phyloP scores from a whole-genome alignment of 148 eudicot species.

The Chenopodium suecicum region DNA sequence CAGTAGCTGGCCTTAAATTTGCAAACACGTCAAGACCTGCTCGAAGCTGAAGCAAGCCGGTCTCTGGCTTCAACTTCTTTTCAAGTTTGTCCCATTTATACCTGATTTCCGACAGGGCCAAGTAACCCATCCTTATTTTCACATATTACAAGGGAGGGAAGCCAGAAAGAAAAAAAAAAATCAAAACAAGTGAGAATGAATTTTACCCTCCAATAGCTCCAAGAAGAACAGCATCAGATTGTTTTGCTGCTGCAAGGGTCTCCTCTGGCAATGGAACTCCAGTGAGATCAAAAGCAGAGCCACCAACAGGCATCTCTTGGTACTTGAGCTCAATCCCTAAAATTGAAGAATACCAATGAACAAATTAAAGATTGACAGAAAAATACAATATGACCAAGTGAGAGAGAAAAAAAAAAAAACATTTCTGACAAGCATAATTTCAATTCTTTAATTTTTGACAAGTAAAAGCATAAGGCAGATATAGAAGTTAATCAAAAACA shows the following conservation, averaged over 20 bases:
- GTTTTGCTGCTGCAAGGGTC: slow-evolving; percentile 69
- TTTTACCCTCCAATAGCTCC: slow-evolving; percentile 94
- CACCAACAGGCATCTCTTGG: slow-evolving; percentile 89
- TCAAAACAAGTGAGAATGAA: background rate
- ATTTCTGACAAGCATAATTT: background rate
- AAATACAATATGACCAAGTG: background rate
- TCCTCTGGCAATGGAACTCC: slow-evolving; percentile 97
- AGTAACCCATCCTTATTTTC: background rate
- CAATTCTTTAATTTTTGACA: background rate
- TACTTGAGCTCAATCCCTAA: slow-evolving; percentile 61
- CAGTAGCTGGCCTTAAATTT: slow-evolving; percentile 92
- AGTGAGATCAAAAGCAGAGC: slow-evolving; percentile 75
- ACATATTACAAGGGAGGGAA: background rate
- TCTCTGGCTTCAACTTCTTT: slow-evolving; percentile 90
- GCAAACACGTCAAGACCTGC: slow-evolving; percentile 95
- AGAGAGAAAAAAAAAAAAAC: background rate
- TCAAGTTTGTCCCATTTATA: slow-evolving; percentile 93
- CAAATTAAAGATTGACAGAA: background rate
- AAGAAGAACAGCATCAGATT: slow-evolving; percentile 92
- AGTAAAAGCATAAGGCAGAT: background rate
- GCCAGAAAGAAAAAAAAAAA: background rate
- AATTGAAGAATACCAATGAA: background rate
- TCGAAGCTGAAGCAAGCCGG: slow-evolving; percentile 94
- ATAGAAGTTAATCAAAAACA: background rate
- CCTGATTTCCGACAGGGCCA: slow-evolving; percentile 33